Conservation (phyloP, 257 asterid genomes). For the Echites panduratus region DNA sequence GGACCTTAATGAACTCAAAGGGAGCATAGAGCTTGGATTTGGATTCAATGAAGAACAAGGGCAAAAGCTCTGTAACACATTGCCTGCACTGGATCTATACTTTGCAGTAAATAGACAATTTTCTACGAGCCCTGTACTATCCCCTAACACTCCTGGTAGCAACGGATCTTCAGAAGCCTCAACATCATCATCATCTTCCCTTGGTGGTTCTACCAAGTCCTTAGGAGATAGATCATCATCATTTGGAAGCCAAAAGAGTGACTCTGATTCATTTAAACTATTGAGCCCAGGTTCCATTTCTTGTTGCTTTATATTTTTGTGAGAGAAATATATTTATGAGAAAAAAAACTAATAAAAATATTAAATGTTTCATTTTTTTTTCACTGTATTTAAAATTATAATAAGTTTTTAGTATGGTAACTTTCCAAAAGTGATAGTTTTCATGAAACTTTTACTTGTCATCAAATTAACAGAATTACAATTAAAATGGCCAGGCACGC, state of each 20-base stretch:
- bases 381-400: no score
- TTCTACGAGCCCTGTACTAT: conserved; percentile 37
- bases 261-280: conserved; percentile 27
- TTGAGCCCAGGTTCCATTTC: conserved; percentile 25
- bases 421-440: no score
- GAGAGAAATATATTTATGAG: no score
- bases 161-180: conserved; percentile 15
- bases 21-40: conserved; percentile 79
- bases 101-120: conserved; percentile 65
- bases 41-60: conserved; percentile 78
- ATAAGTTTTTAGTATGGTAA: no score
- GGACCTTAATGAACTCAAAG: conserved; percentile 72
- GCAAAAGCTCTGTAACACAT: conserved; percentile 51
- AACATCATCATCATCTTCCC: conserved; percentile 6
- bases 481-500: no score
- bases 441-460: no score
- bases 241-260: conserved; percentile 24
- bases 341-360: no score
- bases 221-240: conserved; percentile 28
- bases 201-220: conserved; percentile 14
- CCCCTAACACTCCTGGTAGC: conserved; percentile 40
- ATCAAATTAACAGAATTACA: no score
- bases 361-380: no score
- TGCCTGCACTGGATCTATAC: conserved; percentile 81
- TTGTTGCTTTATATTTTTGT: no score